A percentile compares a stretch with the other conserved stretches of the same genome.
Conservation (phyloP, 1,284 basidiomycete genomes). For the Boletus mariae region DNA sequence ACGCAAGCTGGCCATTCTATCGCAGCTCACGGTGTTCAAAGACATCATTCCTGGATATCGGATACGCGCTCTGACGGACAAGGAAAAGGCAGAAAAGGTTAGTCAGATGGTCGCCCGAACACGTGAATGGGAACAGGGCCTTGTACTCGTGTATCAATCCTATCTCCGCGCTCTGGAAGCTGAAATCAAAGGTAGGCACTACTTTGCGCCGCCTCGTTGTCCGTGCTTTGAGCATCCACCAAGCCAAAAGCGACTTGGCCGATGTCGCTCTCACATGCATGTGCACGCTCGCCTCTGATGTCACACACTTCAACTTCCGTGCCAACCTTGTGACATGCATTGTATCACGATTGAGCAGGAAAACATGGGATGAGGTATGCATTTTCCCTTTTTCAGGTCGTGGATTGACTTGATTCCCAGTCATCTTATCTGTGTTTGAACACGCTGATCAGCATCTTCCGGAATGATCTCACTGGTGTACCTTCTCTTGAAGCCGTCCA, state of each 20-base stretch:
- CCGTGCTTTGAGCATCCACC: conserved; percentile 19
- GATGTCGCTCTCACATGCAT: conserved; percentile 79
- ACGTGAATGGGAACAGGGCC: conserved; percentile 96
- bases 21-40: conserved; percentile 91
- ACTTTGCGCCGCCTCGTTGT: conserved; percentile 22
- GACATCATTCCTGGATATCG: conserved; percentile 91
- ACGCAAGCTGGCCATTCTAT: conserved; percentile 85
- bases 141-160: conserved; percentile 85
- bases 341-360: conserved; percentile 80
- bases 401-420: conserved; percentile 36
- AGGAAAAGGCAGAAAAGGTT: conserved; percentile 91
- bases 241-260: conserved; percentile 72
- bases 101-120: conserved; percentile 89
- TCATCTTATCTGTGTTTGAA: conserved; percentile 80
- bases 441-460: conserved; percentile 79
- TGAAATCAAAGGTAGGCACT: conserved; percentile 76
- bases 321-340: conserved; percentile 89
- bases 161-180: conserved; percentile 84
- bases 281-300: conserved; percentile 79
- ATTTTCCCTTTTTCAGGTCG: conserved; percentile 2
- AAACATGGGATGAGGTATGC: conserved; percentile 82
- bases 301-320: conserved; percentile 97
- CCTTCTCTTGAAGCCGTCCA: conserved; percentile 89
- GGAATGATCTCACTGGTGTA: conserved; percentile 72
- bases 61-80: conserved; percentile 86